Evolutionary conservation across 768 basidiomycete species (phyloP).

Genomic region (Mycena capillaripes): DNA sequence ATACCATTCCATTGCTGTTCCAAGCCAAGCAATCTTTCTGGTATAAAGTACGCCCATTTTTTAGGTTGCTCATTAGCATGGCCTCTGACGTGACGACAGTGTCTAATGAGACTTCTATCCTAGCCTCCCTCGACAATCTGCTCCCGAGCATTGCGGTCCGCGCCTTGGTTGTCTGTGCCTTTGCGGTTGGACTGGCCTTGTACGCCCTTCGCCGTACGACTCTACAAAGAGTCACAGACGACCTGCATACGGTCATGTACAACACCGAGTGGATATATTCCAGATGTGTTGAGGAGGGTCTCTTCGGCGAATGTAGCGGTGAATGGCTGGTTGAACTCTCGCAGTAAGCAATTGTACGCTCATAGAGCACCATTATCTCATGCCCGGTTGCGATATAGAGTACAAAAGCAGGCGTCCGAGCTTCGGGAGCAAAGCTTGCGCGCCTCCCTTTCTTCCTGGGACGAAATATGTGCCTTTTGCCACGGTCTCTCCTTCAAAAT

Average conservation of each 20-base stretch:
- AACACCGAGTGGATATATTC: slow-evolving; percentile 15
- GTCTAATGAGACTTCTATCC: slow-evolving; percentile 21
- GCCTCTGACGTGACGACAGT: slow-evolving; percentile 10
- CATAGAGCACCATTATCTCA: background rate
- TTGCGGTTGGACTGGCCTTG: background rate
- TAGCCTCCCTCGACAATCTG: slow-evolving; percentile 9
- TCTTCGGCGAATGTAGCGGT: background rate
- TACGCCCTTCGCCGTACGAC: background rate
- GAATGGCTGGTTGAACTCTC: background rate
- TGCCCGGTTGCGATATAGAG: background rate
- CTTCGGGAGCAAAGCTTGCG: slow-evolving; percentile 23
- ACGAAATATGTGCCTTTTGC: background rate
- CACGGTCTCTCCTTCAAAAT: slow-evolving; percentile 14
- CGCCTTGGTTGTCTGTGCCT: background rate
- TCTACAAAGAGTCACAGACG: background rate
- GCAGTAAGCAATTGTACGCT: background rate
- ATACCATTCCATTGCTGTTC: background rate
- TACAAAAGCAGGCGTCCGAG: slow-evolving; percentile 17
- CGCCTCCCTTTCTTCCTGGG: slow-evolving; percentile 5
- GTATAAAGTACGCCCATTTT: background rate
- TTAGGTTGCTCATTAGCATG: background rate
- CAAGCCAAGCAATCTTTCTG: background rate
- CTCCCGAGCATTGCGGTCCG: slow-evolving; percentile 4
- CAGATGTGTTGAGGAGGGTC: background rate
- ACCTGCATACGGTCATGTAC: background rate